A percentile compares a stretch with the other conserved stretches of the same genome.
phyloP scores from a whole-genome alignment of 1,284 basidiomycete species.

The Meripilus lineatus region DNA sequence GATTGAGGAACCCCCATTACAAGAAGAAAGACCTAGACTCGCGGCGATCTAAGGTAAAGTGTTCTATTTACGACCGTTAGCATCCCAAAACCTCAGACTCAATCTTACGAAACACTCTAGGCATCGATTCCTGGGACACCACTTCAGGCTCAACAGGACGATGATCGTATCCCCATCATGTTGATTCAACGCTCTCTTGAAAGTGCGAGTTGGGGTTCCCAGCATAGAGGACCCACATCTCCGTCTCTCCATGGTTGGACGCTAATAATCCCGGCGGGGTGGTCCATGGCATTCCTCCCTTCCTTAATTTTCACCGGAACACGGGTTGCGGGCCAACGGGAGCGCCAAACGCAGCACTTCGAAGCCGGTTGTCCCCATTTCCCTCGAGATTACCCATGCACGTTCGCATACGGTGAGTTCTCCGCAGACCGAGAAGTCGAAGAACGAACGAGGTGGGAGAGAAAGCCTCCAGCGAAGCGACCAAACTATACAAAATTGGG shows the following conservation, averaged over 20 bases:
- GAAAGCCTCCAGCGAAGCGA: slow-evolving; percentile 83
- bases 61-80: not conserved
- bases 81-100: not conserved
- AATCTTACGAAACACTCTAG: not conserved
- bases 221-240: slow-evolving; percentile 16
- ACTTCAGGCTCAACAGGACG: slow-evolving; percentile 61
- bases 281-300: slow-evolving; percentile 83
- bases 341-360: slow-evolving; percentile 71
- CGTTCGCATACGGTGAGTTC: slow-evolving; percentile 47
- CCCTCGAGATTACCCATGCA: slow-evolving; percentile 75
- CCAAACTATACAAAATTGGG: slow-evolving; percentile 66
- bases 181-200: slow-evolving; percentile 78
- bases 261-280: slow-evolving; percentile 78
- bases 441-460: slow-evolving; percentile 63
- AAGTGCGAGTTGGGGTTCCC: slow-evolving; percentile 19
- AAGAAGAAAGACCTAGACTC: slow-evolving; percentile 82
- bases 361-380: slow-evolving; percentile 74
- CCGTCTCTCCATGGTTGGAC: slow-evolving; percentile 76
- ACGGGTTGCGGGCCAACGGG: slow-evolving; percentile 76
- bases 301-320: slow-evolving; percentile 80
- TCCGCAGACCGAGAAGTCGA: slow-evolving; percentile 42
- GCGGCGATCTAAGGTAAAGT: slow-evolving; percentile 64
- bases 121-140: slow-evolving; percentile 69
- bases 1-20: slow-evolving; percentile 59
- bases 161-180: slow-evolving; percentile 78